These are phyloP conservation scores for Xerocomus potaroensis DNA, from an alignment of 768 basidiomycete genomes.

Conservation along the genomic window DNA sequence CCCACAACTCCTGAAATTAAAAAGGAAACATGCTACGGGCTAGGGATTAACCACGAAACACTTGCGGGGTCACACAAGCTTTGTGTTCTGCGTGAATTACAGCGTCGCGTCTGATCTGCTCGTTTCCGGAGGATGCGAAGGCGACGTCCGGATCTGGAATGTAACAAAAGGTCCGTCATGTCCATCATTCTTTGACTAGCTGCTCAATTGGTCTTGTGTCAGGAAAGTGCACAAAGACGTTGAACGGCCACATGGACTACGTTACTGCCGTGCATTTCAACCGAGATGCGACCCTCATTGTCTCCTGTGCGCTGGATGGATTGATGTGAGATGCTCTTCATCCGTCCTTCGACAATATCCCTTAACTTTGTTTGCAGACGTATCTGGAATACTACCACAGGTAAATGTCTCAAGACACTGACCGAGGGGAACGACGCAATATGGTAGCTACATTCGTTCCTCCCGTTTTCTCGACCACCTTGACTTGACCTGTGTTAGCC, in stretches of 20 bases:
- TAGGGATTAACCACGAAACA: constrained; percentile 69
- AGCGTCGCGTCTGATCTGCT: constrained; percentile 83
- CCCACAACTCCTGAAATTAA: neutral
- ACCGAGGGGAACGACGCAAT: constrained; percentile 86
- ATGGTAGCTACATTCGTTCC: constrained; percentile 42
- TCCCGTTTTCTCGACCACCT: neutral
- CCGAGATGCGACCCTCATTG: constrained; percentile 83
- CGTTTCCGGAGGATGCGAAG: constrained; percentile 91
- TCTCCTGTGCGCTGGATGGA: constrained; percentile 90
- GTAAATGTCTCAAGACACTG: constrained; percentile 94
- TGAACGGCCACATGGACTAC: constrained; percentile 92
- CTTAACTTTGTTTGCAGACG: constrained; percentile 51
- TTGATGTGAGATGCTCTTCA: constrained; percentile 66
- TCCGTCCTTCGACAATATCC: constrained; percentile 1
- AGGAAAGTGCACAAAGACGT: constrained; percentile 82
- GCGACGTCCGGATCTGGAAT: constrained; percentile 92
- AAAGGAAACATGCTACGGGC: constrained; percentile 5
- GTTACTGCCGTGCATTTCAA: constrained; percentile 96
- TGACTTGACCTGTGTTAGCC: constrained; percentile 39
- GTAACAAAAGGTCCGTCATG: constrained; percentile 58
- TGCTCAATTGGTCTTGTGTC: neutral
- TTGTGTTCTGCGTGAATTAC: constrained; percentile 91
- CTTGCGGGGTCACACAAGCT: constrained; percentile 79
- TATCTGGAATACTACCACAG: constrained; percentile 90
- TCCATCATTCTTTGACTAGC: neutral